A percentile compares a stretch with the other conserved stretches of the same genome.
phyloP scores from a whole-genome alignment of 345 rosid genomes.

The Aquilaria malaccensis region DNA sequence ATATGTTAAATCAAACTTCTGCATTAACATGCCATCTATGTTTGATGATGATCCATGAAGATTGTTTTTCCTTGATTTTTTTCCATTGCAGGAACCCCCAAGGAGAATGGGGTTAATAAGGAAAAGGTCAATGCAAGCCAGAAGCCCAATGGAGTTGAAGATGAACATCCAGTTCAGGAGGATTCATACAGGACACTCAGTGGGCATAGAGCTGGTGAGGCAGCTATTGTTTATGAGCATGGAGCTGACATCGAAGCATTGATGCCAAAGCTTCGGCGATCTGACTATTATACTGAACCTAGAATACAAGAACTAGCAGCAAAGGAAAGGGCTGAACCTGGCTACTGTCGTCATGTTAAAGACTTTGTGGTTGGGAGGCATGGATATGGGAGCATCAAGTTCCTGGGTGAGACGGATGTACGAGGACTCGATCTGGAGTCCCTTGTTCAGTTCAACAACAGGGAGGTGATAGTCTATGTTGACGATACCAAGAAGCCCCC shows the following conservation, averaged over 20 bases:
- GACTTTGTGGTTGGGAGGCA: conserved; percentile 87
- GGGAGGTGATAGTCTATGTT: conserved; percentile 94
- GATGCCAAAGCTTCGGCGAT: conserved; percentile 78
- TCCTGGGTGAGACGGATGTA: conserved; percentile 85
- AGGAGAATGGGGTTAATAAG: conserved; percentile 28
- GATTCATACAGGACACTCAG: conserved; percentile 47
- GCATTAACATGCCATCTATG: too few species aligned
- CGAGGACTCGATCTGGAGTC: conserved; percentile 73
- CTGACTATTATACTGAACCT: conserved; percentile 91
- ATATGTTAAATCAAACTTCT: too few species aligned
- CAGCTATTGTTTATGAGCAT: conserved; percentile 73
- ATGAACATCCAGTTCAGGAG: conserved; percentile 36
- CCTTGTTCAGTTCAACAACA: conserved; percentile 71
- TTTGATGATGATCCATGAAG: too few species aligned
- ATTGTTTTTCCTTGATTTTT: conserved; percentile 1
- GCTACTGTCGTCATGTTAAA: conserved; percentile 61
- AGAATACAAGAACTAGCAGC: conserved; percentile 90
- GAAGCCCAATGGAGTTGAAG: conserved; percentile 46
- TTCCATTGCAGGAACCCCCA: conserved; percentile 33
- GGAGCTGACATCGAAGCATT: conserved; percentile 84
- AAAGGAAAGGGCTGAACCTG: conserved; percentile 76
- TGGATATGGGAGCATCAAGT: conserved; percentile 82
- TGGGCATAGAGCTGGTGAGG: conserved; percentile 75
- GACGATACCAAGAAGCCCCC: conserved; percentile 90
- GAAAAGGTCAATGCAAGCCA: conserved; percentile 36